Percentiles rank a stretch among this genome's conserved stretches.
These are phyloP conservation scores for Alternaria dauci DNA, from an alignment of 2,329 filamentous ascomycete species.

Conservation along the genomic window DNA sequence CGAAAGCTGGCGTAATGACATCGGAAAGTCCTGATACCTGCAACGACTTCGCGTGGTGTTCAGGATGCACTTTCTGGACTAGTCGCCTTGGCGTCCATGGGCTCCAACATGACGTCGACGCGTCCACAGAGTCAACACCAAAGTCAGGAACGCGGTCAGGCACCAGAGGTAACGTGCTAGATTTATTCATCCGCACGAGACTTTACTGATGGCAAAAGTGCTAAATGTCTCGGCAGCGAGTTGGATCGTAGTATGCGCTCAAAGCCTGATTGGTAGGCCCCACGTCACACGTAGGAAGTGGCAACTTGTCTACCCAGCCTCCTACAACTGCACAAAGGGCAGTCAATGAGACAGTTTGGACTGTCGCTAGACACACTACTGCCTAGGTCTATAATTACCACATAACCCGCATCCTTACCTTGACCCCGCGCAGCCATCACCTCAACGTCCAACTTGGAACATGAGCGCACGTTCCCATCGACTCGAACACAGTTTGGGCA, in stretches of 20 bases:
- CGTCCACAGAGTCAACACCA: constrained; percentile 6
- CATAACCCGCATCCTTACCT: not conserved
- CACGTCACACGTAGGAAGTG: constrained; percentile 42
- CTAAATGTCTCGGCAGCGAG: constrained; percentile 9
- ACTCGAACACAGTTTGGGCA: constrained; percentile 39
- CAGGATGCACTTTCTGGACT: constrained; percentile 32
- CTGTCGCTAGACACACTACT: not conserved
- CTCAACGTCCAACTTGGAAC: not conserved
- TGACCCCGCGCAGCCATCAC: not conserved
- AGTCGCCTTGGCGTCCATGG: constrained; percentile 34
- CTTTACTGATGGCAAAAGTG: constrained; percentile 3
- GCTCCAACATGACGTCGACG: constrained; percentile 25
- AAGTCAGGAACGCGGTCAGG: not conserved
- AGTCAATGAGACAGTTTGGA: constrained; percentile 2
- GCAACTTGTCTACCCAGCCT: constrained; percentile 33
- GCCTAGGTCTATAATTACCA: not conserved
- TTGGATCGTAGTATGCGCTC: constrained; percentile 5
- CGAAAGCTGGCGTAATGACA: constrained; percentile 42
- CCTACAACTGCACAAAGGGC: constrained; percentile 18
- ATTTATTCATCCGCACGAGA: not conserved
- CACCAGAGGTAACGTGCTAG: constrained; percentile 3
- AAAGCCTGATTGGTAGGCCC: constrained; percentile 36
- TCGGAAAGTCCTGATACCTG: constrained; percentile 35
- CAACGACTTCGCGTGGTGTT: constrained; percentile 17
- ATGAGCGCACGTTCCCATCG: constrained; percentile 32